Evolutionary conservation across 2,329 filamentous ascomycete species (phyloP), one percentile per base, ranked within the genome.

Genomic region (Cladosporium sp.): DNA sequence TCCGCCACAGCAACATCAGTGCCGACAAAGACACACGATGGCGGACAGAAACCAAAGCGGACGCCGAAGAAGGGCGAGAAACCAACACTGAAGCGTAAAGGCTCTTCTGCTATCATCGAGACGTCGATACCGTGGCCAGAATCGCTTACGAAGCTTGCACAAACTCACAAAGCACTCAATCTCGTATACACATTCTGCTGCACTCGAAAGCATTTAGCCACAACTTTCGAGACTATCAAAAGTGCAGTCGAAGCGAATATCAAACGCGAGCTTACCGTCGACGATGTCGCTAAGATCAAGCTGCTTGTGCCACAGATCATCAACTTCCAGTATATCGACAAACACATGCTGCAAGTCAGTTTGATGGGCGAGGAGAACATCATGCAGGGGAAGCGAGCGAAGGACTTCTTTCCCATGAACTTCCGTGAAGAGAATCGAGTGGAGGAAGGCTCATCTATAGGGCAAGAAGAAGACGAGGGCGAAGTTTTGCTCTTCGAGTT

Each of bases 101-200:
- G 81, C n/a, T 85, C 83, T 2, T 85, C 83, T 2, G 80, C 76
- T 8, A 67, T 83, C 0, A 78, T 85, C n/a, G 82, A 85, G 69
- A 78, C 82, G 1, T 75, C 82, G 1, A 80, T 84, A 59, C 84
- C 85, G 49, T 97, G 94, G 93, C 93, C 93, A 0, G 83, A 86
- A 1, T 82, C 85, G 54, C 91, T 98, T 76, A 89, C 87, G 65
- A 81, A 83, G 49, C 83, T 98, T 10, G 88, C 90, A 28, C 88
- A 89, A 75, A 91, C 89, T 0, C 91, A 98, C 76, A 86, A 88
- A 67, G 94, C 95, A 1, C 80, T 99, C 66, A 99, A 97, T 72
- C 80, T 98, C 1, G 92, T 98, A 0, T 97, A 92, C 72, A 98
- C 95, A 0, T 98, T 99, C 75, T 96, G 92, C 80, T 95, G 89